Percentiles rank a stretch among this genome's conserved stretches.
These are phyloP conservation scores for Ganoderma resinaceum DNA, from an alignment of 1,284 basidiomycete genomes.

Conservation along the genomic window DNA sequence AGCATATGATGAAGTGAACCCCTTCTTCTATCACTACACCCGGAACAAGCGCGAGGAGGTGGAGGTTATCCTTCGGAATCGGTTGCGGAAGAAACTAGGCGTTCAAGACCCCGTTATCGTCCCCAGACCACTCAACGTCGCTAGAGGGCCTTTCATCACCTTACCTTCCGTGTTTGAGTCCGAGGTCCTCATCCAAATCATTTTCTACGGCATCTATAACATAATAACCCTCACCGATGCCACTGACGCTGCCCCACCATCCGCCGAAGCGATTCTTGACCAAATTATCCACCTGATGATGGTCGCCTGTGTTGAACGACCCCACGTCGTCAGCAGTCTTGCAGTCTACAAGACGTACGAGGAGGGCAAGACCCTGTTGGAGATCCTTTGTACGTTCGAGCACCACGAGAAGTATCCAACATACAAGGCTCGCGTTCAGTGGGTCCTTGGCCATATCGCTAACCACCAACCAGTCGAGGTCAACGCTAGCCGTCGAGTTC, in stretches of 20 bases:
- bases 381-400: constrained; percentile 79
- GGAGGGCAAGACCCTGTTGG: constrained; percentile 68
- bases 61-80: constrained; percentile 78
- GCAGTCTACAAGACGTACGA: constrained; percentile 62
- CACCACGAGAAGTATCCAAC: constrained; percentile 74
- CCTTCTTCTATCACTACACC: constrained; percentile 96
- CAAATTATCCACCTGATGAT: constrained; percentile 87
- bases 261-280: constrained; percentile 89
- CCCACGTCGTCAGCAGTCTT: constrained; percentile 65
- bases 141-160: constrained; percentile 69
- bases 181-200: constrained; percentile 73
- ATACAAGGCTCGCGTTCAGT: constrained; percentile 74
- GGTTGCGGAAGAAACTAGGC: constrained; percentile 73
- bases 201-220: constrained; percentile 81
- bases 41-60: constrained; percentile 96
- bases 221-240: constrained; percentile 67
- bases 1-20: constrained; percentile 88
- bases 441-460: constrained; percentile 75
- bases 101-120: constrained; percentile 75
- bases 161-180: constrained; percentile 70
- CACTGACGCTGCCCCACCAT: constrained; percentile 65
- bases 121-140: constrained; percentile 73
- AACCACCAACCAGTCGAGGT: constrained; percentile 64
- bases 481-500: constrained; percentile 52
- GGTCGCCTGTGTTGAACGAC: constrained; percentile 79